Conservation (phyloP, 179 eudicot species). For the Beta macrorhiza region DNA sequence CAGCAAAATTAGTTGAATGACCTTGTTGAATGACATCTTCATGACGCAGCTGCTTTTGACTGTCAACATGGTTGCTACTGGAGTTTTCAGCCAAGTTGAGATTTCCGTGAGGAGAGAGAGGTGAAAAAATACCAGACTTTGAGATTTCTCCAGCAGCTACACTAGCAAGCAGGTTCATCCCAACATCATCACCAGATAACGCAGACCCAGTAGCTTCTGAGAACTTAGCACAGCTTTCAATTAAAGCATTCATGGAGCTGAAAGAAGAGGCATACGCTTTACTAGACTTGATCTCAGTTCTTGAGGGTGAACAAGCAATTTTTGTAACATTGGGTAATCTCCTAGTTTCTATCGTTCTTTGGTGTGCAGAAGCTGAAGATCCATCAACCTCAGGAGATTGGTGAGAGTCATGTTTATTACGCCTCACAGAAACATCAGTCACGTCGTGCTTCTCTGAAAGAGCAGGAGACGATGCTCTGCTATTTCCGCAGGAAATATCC, state of each 20-base stretch:
- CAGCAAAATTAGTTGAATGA: slow-evolving; percentile 24
- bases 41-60: slow-evolving; percentile 12
- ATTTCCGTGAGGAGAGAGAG: slow-evolving; percentile 35
- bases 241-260: slow-evolving; percentile 42
- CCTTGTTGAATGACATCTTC: slow-evolving; percentile 11
- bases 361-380: slow-evolving; percentile 31
- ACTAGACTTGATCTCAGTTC: slow-evolving; percentile 27
- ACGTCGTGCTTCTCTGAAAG: slow-evolving; percentile 32
- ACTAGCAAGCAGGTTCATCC: slow-evolving; percentile 54
- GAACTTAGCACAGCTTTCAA: slow-evolving; percentile 44
- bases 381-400: slow-evolving; percentile 42
- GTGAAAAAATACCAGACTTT: slow-evolving; percentile 29
- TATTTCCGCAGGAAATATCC: slow-evolving; percentile 39
- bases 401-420: slow-evolving; percentile 21
- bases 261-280: slow-evolving; percentile 37
- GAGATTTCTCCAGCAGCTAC: slow-evolving; percentile 49
- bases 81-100: slow-evolving; percentile 20
- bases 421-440: slow-evolving; percentile 27
- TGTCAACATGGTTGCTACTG: slow-evolving; percentile 13
- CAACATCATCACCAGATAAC: slow-evolving; percentile 41
- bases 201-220: slow-evolving; percentile 36
- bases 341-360: slow-evolving; percentile 32
- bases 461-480: slow-evolving; percentile 41
- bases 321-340: slow-evolving; percentile 33
- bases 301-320: slow-evolving; percentile 18